Conservation (phyloP, 1,284 basidiomycete genomes). For the Microbotryum intermedium region DNA sequence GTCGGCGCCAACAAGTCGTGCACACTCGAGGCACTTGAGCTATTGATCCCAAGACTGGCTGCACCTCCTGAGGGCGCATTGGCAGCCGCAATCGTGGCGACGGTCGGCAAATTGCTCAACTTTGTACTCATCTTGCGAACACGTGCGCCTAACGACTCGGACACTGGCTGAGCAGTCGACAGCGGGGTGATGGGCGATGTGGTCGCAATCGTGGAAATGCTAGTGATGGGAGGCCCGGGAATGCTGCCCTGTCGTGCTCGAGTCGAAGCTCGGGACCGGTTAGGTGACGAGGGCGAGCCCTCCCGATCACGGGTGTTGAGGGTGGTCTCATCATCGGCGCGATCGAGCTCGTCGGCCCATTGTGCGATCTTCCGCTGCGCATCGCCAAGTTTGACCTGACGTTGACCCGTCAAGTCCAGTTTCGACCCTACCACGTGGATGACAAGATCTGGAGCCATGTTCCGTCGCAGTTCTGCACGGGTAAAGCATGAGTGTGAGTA, state of each 20-base stretch:
- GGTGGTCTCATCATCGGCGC: constrained; percentile 48
- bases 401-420: constrained; percentile 58
- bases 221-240: neutral
- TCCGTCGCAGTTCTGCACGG: constrained; percentile 63
- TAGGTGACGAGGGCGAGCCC: neutral
- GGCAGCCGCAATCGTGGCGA: neutral
- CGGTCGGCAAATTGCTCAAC: neutral
- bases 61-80: too few relatives aligned
- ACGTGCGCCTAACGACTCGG: neutral
- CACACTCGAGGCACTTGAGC: neutral
- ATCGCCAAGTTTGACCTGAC: constrained; percentile 59
- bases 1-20: neutral
- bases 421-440: constrained; percentile 90
- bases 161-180: neutral
- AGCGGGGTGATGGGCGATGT: neutral
- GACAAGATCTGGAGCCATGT: constrained; percentile 65
- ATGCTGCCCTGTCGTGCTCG: neutral
- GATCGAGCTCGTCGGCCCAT: constrained; percentile 28
- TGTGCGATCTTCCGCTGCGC: constrained; percentile 48
- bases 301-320: constrained; percentile 15
- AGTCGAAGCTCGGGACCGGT: neutral
- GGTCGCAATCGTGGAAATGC: constrained; percentile 11
- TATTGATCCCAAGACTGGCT: too few relatives aligned
- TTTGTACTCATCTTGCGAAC: constrained; percentile 6
- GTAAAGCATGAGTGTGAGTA: neutral